Conservation (phyloP, 768 basidiomycete genomes). For the Fistulinella prunicolor region DNA sequence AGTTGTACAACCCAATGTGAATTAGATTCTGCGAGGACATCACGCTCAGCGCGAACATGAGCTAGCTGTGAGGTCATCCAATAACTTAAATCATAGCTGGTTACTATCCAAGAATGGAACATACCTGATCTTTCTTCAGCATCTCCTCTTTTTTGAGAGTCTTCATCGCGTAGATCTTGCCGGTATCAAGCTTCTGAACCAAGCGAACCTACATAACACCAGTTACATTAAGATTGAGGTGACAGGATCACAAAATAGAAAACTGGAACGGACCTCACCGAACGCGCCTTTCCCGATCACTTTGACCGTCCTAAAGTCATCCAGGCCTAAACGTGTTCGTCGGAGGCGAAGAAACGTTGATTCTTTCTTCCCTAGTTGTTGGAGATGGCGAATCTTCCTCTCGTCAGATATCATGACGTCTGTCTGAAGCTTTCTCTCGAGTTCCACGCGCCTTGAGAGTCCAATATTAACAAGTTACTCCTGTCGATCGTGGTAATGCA, state of each 20-base stretch:
- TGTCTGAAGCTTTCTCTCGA: conserved; percentile 74
- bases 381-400: conserved; percentile 66
- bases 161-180: conserved; percentile 99
- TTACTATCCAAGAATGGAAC: conserved; percentile 18
- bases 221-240: too few relatives aligned
- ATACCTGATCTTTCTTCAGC: conserved; percentile 97
- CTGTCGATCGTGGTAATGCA: conserved; percentile 63
- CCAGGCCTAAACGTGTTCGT: conserved; percentile 87
- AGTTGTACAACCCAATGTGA: conserved; percentile 97
- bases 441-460: conserved; percentile 82
- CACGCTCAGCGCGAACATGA: conserved; percentile 95
- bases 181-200: conserved; percentile 96
- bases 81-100: conserved; percentile 1
- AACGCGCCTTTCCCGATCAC: conserved; percentile 99
- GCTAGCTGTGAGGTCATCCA: conserved; percentile 78
- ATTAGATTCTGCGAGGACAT: conserved; percentile 94
- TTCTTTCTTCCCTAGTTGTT: conserved; percentile 82
- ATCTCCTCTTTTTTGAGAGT: conserved; percentile 97
- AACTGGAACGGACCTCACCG: conserved; percentile 67
- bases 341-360: conserved; percentile 87
- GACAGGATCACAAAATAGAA: neutral
- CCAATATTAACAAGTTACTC: neutral
- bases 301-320: conserved; percentile 95
- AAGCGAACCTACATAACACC: conserved; percentile 79
- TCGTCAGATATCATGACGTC: conserved; percentile 77